Evolutionary conservation across 306 rosid genomes (phyloP).

Genomic region (Cicer pinnatifidum): DNA sequence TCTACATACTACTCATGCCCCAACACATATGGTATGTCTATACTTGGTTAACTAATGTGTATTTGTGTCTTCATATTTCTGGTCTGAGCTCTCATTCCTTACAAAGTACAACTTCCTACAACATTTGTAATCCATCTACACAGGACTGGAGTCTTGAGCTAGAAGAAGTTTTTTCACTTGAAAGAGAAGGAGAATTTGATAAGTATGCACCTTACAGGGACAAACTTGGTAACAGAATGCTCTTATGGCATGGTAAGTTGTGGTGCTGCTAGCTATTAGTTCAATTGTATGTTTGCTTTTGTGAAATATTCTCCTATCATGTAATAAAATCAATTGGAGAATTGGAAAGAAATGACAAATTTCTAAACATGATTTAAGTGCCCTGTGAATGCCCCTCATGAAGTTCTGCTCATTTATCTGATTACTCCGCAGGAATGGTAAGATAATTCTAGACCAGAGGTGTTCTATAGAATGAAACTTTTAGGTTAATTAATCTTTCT

Average conservation of each 20-base stretch:
- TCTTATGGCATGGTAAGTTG: slow-evolving; percentile 95
- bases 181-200: slow-evolving; percentile 86
- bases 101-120: slow-evolving; percentile 28
- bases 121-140: slow-evolving; percentile 40
- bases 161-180: slow-evolving; percentile 91
- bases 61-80: slow-evolving; percentile 7
- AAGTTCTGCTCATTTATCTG: slow-evolving; percentile 23
- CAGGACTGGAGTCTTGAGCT: slow-evolving; percentile 98
- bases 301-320: slow-evolving; percentile 35
- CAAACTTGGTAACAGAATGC: slow-evolving; percentile 85
- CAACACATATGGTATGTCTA: slow-evolving; percentile 83
- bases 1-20: slow-evolving; percentile 91
- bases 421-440: not conserved
- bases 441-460: slow-evolving; percentile 36
- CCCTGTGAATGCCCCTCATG: not conserved
- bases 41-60: slow-evolving; percentile 18
- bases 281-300: not conserved
- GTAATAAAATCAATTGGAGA: slow-evolving; percentile 3
- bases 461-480: slow-evolving; percentile 20
- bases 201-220: slow-evolving; percentile 65
- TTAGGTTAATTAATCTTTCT: slow-evolving; percentile 5
- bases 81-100: slow-evolving; percentile 14
- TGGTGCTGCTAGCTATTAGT: slow-evolving; percentile 12
- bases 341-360: slow-evolving; percentile 31
- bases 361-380: slow-evolving; percentile 3